A percentile compares a stretch with the other conserved stretches of the same genome.
phyloP scores from a whole-genome alignment of 345 rosid species.

The Corchorus capsularis region DNA sequence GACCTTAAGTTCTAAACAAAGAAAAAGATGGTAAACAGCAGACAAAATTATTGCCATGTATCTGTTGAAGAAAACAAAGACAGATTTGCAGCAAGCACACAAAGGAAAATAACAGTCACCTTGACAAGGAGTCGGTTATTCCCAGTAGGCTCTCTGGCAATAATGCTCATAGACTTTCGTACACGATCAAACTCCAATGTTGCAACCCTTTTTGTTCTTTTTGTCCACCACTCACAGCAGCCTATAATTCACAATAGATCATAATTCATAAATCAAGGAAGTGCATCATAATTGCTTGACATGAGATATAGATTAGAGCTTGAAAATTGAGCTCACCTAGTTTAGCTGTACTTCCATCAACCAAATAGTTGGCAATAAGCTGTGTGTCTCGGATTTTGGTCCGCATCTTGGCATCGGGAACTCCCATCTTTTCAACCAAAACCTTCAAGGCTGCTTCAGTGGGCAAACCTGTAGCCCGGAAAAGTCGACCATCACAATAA shows the following conservation, averaged over 20 bases:
- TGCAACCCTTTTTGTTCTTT: conserved; percentile 67
- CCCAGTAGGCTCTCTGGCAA: conserved; percentile 68
- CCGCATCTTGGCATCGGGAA: conserved; percentile 56
- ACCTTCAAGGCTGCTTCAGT: conserved; percentile 97
- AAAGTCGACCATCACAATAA: conserved; percentile 66
- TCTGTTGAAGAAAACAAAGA: neutral
- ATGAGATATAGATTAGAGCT: neutral
- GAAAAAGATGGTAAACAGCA: neutral
- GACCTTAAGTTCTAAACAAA: neutral
- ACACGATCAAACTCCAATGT: conserved; percentile 89
- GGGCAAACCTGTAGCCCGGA: conserved; percentile 89
- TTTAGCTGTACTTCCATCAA: conserved; percentile 60
- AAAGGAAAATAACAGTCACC: conserved; percentile 41
- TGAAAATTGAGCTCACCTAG: conserved; percentile 47
- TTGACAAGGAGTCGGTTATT: conserved; percentile 77
- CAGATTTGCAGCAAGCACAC: neutral
- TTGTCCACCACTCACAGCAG: conserved; percentile 84
- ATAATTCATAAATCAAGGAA: conserved; percentile 18
- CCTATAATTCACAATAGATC: conserved; percentile 37
- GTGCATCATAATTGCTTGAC: conserved; percentile 1
- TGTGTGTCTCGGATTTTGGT: conserved; percentile 50
- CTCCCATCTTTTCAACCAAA: conserved; percentile 91
- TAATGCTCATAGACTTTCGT: conserved; percentile 88
- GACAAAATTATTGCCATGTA: neutral
- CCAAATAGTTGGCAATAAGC: conserved; percentile 59